Evolutionary conservation across 192 early-diverging fungal species (phyloP).

Genomic region (Phycomyces nitens): DNA sequence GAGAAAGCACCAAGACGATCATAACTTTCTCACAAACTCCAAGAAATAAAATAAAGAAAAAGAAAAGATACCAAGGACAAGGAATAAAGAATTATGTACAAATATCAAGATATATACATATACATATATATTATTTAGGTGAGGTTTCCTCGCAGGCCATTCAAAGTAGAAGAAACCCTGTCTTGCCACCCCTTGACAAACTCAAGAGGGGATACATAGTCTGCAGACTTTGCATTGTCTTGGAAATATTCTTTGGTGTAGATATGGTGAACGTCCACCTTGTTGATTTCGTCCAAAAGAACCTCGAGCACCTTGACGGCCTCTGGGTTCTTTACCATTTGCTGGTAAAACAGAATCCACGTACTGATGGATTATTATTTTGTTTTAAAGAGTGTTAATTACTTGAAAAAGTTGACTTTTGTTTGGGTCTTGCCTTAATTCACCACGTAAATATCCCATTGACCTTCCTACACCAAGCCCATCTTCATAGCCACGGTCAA

Average conservation of each 20-base stretch:
- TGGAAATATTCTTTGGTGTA: conserved; percentile 12
- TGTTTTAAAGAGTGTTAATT: background rate
- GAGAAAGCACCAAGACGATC: conserved; percentile 38
- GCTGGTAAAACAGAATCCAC: conserved; percentile 2
- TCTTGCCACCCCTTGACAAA: background rate
- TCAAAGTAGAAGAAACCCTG: background rate
- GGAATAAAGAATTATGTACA: no score
- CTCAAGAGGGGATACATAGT: background rate
- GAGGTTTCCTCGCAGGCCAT: no score
- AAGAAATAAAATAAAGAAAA: background rate
- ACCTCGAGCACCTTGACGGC: background rate
- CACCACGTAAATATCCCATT: conserved; percentile 52
- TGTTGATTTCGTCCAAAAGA: conserved; percentile 5
- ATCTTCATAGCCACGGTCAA: conserved; percentile 59
- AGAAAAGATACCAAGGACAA: background rate
- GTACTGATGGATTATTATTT: background rate
- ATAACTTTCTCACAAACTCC: background rate
- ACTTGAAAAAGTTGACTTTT: no score
- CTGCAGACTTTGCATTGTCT: background rate
- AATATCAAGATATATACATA: no score
- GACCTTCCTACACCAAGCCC: conserved; percentile 46
- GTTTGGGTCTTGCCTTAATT: conserved; percentile 38
- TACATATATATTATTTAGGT: no score
- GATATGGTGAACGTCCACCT: conserved; percentile 9
- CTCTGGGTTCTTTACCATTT: conserved; percentile 8